Base-by-base conservation (phyloP, 176 grass and related monocot species). In the Carex myosuroides region DNA sequence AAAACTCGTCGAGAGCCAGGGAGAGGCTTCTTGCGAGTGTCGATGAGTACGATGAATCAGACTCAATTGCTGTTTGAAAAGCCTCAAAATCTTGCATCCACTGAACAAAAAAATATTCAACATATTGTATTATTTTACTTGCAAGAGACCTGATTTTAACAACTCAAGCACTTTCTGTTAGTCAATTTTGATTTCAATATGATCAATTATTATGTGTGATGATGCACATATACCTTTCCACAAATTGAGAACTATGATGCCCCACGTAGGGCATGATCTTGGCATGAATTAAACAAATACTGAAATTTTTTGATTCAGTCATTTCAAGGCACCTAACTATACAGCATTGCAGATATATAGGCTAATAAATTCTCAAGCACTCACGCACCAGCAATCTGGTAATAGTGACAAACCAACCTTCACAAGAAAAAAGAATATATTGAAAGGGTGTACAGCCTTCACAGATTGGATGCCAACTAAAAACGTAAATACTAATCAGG, bases 61-160 rank as follows among this genome's bases (percentile, higher is more conserved):
- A 88, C 9, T 99, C 91, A 79, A 99, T 75, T 56, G 96, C 88
- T 39, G 80, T 83, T 88, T 95, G 96, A 92, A 95, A 99, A 1
- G 91, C 89, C 44, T 99, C 89, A 81, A 98, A 95, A 89, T 99
- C 96, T 88, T 95, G 81, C 93, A 95, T 99, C 93, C 96, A 99
- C 96, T 98, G 89, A 17, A 88, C 11, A 30, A 88, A 83, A 60
- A 17, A 87, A 7, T 67, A 77, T 67, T 50, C 16, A 55, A 76
- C 72, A 76, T 3, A n/a, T 69, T 69, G 3, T 53, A 55, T 55
- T 12, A 55, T 76, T 53, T 55, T 56, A 56, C 13, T 56, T 9
- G 1, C 4, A 77, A 77, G 24, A 77, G 22, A 2, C 24, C 14
- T 32, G 13, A 56, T 77, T 73, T 24, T 57, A 55, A 76, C 46